These are phyloP conservation scores for Debaryomyces fabryi DNA, from an alignment of 1,139 yeast species.

Conservation along the genomic window DNA sequence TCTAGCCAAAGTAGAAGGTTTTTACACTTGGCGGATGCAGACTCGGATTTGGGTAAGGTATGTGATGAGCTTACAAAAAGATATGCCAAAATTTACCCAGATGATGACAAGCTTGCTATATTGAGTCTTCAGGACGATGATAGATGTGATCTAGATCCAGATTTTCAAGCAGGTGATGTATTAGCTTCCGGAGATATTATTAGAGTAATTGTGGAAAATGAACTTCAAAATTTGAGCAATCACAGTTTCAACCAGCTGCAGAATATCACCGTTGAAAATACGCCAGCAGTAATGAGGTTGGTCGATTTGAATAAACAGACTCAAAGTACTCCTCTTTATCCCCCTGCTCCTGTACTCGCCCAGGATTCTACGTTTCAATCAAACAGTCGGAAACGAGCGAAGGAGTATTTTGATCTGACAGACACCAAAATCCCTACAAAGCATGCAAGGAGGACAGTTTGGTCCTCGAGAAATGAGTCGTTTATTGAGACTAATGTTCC, in stretches of 20 bases:
- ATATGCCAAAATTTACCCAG: constrained; percentile 64
- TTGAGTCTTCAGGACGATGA: constrained; percentile 63
- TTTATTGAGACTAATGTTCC: background rate
- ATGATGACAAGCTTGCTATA: constrained; percentile 53
- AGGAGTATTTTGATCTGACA: constrained; percentile 31
- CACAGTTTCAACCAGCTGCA: background rate
- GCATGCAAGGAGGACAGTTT: constrained; percentile 13
- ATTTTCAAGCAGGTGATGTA: constrained; percentile 63
- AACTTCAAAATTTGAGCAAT: constrained; percentile 16
- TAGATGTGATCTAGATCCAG: constrained; percentile 78
- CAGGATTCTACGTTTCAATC: constrained; percentile 18
- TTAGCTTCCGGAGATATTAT: constrained; percentile 59
- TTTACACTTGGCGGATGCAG: constrained; percentile 59
- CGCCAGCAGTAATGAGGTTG: constrained; percentile 10
- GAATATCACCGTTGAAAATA: constrained; percentile 3
- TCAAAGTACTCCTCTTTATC: constrained; percentile 26
- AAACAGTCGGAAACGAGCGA: constrained; percentile 25
- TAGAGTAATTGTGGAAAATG: constrained; percentile 54
- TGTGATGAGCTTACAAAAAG: constrained; percentile 53
- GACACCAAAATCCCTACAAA: constrained; percentile 33
- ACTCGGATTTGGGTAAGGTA: constrained; percentile 47
- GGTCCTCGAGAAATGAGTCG: constrained; percentile 10
- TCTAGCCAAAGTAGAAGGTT: constrained; percentile 44
- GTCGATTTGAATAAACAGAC: constrained; percentile 10
- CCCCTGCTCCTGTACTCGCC: constrained; percentile 26